Percentiles rank a stretch among this genome's conserved stretches.
Evolutionary conservation across 148 eudicot species (phyloP).

Genomic region (Simmondsia chinensis): DNA sequence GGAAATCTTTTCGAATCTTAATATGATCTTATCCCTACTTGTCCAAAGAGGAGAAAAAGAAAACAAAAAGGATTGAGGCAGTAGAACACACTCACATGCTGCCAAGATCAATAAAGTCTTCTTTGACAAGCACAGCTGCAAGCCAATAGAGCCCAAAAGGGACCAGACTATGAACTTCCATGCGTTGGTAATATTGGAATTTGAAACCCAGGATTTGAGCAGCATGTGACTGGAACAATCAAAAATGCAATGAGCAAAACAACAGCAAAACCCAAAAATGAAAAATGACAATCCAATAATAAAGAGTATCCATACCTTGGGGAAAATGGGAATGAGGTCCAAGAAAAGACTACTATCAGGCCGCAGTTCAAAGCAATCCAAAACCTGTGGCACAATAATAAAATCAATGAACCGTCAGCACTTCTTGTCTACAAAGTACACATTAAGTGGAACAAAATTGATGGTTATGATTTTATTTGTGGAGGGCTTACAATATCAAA

Average conservation of each 20-base stretch:
- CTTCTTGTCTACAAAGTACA: too few species aligned
- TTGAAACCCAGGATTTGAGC: slow-evolving; percentile 95
- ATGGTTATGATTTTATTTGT: background rate
- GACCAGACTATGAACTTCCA: slow-evolving; percentile 63
- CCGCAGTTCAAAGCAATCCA: slow-evolving; percentile 96
- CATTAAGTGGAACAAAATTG: background rate
- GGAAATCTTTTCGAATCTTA: too few species aligned
- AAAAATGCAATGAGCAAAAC: slow-evolving; percentile 1
- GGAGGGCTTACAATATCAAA: slow-evolving; percentile 87
- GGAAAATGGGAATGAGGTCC: slow-evolving; percentile 90
- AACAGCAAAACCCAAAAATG: background rate
- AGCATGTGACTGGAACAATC: slow-evolving; percentile 82
- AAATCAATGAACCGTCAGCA: too few species aligned
- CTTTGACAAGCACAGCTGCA: slow-evolving; percentile 83
- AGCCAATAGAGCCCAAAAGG: slow-evolving; percentile 83
- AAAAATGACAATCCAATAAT: background rate
- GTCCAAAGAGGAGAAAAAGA: background rate
- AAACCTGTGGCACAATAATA: slow-evolving; percentile 48
- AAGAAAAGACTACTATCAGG: slow-evolving; percentile 67
- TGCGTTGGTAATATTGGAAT: slow-evolving; percentile 91
- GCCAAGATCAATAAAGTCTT: slow-evolving; percentile 86
- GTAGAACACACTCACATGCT: slow-evolving; percentile 62
- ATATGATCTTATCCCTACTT: too few species aligned
- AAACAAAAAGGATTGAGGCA: background rate
- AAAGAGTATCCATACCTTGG: slow-evolving; percentile 49